Base-by-base conservation (phyloP, 139 green algal species). In the Tetradesmus obliquus region DNA sequence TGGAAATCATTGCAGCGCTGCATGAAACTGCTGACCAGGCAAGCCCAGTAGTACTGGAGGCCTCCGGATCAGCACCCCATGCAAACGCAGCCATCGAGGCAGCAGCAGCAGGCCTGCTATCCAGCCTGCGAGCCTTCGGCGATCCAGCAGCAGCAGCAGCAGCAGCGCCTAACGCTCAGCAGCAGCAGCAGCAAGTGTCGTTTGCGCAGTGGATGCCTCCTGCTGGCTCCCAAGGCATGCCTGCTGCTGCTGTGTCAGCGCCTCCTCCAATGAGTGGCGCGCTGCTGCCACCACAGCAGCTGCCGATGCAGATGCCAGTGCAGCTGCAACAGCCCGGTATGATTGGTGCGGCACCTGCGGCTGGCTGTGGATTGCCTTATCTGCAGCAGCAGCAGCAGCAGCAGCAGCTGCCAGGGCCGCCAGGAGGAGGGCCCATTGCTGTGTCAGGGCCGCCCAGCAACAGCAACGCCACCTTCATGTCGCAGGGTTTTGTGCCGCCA, bases 81-180 rank as follows among this genome's bases (percentile, higher is more conserved):
- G 54, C 82, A 17, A 53, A 12, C 13, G 54, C 82, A 71, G 55
- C 55, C 55, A 85, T 58, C 0, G 45, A 53, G 62, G 57, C 84
- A 88, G 84, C 84, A 79, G 84, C 84, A 88, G 84, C 55, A 55
- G 84, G n/a, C 17, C 17, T 76, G 2, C 66, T 76, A 4, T 24
- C 15, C 5, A 24, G 66, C 15, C 66, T 76, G 66, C 66, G 17
- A 24, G 66, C 24, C n/a, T 82, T 82, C 24, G n/a, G 76, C 76
- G 76, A 51, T 3, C n/a, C 76, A n/a, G n/a, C 72, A 81, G 72
- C 72, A 51, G 76, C 76, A 53, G 24, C 76, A 82, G 76, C n/a
- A 55, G 3, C 76, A 82, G n/a, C 22, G 24, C 76, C 10, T 17
- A 53, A 51, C 24, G 22, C 76, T 19, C 76, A 53, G 24, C 76